Base-by-base conservation (phyloP, 805 yeast species). In the Lachancea sp. region DNA sequence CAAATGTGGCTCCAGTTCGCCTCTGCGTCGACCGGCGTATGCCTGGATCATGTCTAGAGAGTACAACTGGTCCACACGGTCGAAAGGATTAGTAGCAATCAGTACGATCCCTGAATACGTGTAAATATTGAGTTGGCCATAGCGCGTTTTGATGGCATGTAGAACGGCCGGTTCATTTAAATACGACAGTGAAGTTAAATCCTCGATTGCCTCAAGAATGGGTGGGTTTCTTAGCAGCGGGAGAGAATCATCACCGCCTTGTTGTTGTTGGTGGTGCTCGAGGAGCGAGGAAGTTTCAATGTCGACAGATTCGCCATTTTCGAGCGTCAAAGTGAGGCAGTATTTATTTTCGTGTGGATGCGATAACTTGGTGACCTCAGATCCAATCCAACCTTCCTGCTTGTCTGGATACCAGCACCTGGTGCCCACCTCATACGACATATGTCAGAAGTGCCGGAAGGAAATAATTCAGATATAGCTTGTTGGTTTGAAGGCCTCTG, bases 101-200 rank as follows among this genome's bases (percentile, higher is more conserved):
- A 90, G 75, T 36, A 90, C 98, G 41, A 90, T 92, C 62, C 98
- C 98, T 1, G 96, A 85, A 61, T 90, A 90, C 2, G 98, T 92
- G 64, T 90, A 90, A 45, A 90, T 90, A 60, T 82, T 85, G 53
- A 90, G 74, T 60, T 87, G 96, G 26, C 88, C 72, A 59, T 92
- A 90, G 50, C 98, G 77, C 47, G 84, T 77, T 55, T 78, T 82
- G 60, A 92, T 90, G 15, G 97, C 97, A 56, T 89, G 94, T 50
- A 90, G 72, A 36, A 90, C 96, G 1, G 97, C 94, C 1, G 98
- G 97, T 62, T 90, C 98, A 62, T 90, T 90, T 53, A 92, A 69
- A 58, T 90, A 89, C 0, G 97, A 88, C 41, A 90, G 72, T 40
- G 88, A 81, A 2, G 97, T 92, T 55, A 90, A 74, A 65, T 92